Percentiles rank a stretch among this genome's conserved stretches.
These are phyloP conservation scores for Echinochloa phyllopogon DNA, from an alignment of 176 grass and related monocot genomes.

Conservation along the genomic window DNA sequence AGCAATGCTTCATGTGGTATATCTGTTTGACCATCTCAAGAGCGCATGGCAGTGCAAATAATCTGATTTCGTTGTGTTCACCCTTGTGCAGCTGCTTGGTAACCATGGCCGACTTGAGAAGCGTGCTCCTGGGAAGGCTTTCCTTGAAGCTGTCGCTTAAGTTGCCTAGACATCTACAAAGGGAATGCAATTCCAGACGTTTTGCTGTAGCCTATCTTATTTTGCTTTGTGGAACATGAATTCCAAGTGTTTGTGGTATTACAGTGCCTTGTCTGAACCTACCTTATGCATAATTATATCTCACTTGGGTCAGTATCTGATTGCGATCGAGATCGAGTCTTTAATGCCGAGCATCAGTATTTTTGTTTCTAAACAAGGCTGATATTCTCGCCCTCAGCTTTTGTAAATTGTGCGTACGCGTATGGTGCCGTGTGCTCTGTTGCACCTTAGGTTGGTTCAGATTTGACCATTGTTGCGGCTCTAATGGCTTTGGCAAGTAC, in stretches of 20 bases:
- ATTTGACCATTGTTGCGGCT: too few species aligned
- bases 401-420: too few species aligned
- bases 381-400: too few species aligned
- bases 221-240: constrained; percentile 21
- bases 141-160: constrained; percentile 44
- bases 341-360: not conserved
- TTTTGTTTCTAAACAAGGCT: not conserved
- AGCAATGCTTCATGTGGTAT: not conserved
- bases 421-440: too few species aligned
- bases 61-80: not conserved
- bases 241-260: constrained; percentile 31
- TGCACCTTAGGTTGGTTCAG: too few species aligned
- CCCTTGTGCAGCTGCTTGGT: constrained; percentile 45
- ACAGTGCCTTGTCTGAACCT: constrained; percentile 34
- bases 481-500: too few species aligned
- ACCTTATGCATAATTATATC: constrained; percentile 4
- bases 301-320: not conserved
- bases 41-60: not conserved
- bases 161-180: constrained; percentile 11
- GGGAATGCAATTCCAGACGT: not conserved
- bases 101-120: constrained; percentile 51
- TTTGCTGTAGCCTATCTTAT: constrained; percentile 13
- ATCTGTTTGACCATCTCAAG: not conserved
- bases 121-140: constrained; percentile 49
- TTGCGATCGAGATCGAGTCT: not conserved